Conservation (phyloP, 2,329 filamentous ascomycete species). For the Madurella mycetomatis region DNA sequence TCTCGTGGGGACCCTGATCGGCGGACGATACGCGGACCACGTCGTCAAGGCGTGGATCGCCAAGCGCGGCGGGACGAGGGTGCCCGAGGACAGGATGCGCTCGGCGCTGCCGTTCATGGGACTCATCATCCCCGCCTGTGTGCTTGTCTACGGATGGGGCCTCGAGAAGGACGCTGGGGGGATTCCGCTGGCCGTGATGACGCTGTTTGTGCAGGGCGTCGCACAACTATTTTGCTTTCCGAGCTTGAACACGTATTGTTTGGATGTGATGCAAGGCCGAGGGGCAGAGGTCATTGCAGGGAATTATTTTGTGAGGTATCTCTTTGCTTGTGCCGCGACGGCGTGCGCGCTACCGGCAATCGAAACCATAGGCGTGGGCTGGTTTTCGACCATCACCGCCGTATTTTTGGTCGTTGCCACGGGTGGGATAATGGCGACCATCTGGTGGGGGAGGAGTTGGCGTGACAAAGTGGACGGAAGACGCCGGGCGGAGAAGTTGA, state of each 20-base stretch:
- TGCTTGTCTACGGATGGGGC: slow-evolving; percentile 65
- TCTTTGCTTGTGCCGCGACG: slow-evolving; percentile 67
- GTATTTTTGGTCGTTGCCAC: slow-evolving; percentile 49
- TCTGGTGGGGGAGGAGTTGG: slow-evolving; percentile 48
- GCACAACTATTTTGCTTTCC: slow-evolving; percentile 67
- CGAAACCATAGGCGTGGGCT: slow-evolving; percentile 71
- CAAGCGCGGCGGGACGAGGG: slow-evolving; percentile 49
- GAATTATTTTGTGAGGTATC: slow-evolving; percentile 74
- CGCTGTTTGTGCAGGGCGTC: slow-evolving; percentile 66
- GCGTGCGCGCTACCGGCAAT: slow-evolving; percentile 70
- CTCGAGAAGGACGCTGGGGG: slow-evolving; percentile 38
- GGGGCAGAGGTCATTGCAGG: slow-evolving; percentile 72
- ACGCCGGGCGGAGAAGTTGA: slow-evolving; percentile 34
- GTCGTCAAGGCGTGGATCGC: slow-evolving; percentile 58
- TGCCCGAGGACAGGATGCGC: slow-evolving; percentile 66
- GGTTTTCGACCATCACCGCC: slow-evolving; percentile 70
- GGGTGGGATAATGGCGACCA: slow-evolving; percentile 42
- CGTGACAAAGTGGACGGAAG: slow-evolving; percentile 45
- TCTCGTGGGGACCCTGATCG: slow-evolving; percentile 60
- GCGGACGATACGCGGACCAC: slow-evolving; percentile 64
- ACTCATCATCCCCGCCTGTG: slow-evolving; percentile 56
- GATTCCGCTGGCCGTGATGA: slow-evolving; percentile 53
- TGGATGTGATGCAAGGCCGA: slow-evolving; percentile 72
- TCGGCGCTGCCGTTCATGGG: slow-evolving; percentile 57
- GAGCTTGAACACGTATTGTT: slow-evolving; percentile 67